phyloP scores from a whole-genome alignment of 139 green algal genomes.

The Parachlorella kessleri region DNA sequence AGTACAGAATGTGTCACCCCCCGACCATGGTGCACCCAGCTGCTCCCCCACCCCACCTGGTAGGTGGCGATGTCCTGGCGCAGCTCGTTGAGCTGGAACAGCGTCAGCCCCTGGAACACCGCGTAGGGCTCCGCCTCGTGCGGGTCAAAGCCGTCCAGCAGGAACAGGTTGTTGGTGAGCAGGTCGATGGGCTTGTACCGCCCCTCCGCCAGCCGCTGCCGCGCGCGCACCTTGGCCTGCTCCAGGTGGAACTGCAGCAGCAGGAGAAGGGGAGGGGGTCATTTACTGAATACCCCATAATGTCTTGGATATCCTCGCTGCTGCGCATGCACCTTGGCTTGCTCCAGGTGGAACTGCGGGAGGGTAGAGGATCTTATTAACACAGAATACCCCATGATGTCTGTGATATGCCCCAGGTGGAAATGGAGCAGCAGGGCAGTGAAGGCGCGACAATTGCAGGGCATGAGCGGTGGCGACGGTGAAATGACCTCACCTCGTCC shows the following conservation, averaged over 20 bases:
- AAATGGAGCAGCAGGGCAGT: too few relatives aligned
- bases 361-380: neutral
- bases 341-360: slow-evolving; percentile 60
- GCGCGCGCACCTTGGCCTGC: slow-evolving; percentile 47
- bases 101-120: slow-evolving; percentile 1
- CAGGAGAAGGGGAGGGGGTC: neutral
- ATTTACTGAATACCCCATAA: too few relatives aligned
- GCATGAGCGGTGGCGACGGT: too few relatives aligned
- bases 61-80: slow-evolving; percentile 15
- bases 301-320: too few relatives aligned
- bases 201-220: slow-evolving; percentile 55
- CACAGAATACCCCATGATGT: too few relatives aligned
- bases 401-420: too few relatives aligned
- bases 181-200: slow-evolving; percentile 65
- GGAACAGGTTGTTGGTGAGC: slow-evolving; percentile 66
- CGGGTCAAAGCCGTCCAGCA: slow-evolving; percentile 55
- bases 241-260: slow-evolving; percentile 59
- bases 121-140: slow-evolving; percentile 30
- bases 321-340: slow-evolving; percentile 49
- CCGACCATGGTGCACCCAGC: too few relatives aligned
- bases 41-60: too few relatives aligned
- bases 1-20: too few relatives aligned
- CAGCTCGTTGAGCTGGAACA: slow-evolving; percentile 27
- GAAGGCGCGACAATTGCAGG: too few relatives aligned
- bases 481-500: too few relatives aligned